These are phyloP conservation scores for Neltuma alba DNA, from an alignment of 306 rosid genomes.

Conservation along the genomic window DNA sequence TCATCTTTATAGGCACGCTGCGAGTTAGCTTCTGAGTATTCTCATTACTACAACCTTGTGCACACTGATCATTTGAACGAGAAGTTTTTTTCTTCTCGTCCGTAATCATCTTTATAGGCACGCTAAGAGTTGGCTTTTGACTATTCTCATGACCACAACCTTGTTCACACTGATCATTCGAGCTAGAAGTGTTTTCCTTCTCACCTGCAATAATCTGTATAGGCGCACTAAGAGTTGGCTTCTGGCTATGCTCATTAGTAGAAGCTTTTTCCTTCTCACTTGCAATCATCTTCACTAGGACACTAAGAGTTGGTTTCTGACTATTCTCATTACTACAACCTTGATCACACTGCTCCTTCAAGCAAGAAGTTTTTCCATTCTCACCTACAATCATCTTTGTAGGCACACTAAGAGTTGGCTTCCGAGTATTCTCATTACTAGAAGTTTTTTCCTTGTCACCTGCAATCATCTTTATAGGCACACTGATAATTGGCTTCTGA, in stretches of 20 bases:
- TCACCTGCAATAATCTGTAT: background rate
- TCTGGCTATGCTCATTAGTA: background rate
- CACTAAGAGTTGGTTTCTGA: background rate
- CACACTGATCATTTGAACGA: background rate
- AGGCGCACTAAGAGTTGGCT: background rate
- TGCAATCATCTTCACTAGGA: background rate
- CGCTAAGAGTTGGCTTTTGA: background rate
- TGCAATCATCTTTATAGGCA: too few relatives aligned
- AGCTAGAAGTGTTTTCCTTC: background rate
- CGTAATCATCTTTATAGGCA: too few relatives aligned
- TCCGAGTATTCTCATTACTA: background rate
- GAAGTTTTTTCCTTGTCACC: too few relatives aligned
- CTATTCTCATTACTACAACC: background rate
- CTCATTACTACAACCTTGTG: background rate
- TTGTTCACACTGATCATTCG: background rate
- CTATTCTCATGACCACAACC: background rate
- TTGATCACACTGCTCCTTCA: background rate
- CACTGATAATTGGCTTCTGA: background rate
- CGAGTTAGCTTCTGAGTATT: conserved; percentile 1
- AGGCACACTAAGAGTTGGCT: background rate
- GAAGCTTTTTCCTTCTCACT: background rate
- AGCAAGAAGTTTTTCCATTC: background rate
- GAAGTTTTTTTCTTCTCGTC: background rate
- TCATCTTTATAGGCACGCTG: background rate
- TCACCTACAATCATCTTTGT: background rate